phyloP scores from a whole-genome alignment of 257 asterid genomes.

The Salvia rosmarinus region DNA sequence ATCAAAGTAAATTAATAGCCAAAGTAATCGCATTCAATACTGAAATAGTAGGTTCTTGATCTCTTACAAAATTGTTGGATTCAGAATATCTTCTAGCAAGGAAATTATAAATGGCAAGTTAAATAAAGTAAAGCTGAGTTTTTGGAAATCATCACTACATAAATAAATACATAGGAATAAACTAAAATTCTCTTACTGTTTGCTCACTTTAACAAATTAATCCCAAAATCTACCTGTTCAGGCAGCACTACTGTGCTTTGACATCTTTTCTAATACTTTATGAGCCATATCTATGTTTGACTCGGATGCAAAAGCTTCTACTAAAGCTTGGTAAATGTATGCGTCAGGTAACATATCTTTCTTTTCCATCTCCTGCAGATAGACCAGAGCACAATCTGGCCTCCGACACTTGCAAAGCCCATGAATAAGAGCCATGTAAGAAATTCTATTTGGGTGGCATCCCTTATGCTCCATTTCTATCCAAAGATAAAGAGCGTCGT shows the following conservation, averaged over 20 bases:
- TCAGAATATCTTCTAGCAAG: no score
- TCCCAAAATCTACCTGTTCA: conserved; percentile 28
- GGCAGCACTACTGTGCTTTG: conserved; percentile 29
- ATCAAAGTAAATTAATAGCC: no score
- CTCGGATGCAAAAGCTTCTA: conserved; percentile 56
- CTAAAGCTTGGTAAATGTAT: conserved; percentile 58
- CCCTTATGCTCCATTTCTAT: conserved; percentile 67
- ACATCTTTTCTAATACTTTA: conserved; percentile 55
- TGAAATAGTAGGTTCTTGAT: no score
- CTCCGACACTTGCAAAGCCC: conserved; percentile 85
- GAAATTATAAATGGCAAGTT: no score
- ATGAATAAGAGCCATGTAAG: no score
- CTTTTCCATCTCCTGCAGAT: conserved; percentile 78
- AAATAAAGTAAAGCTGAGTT: no score
- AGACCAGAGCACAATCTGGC: no score
- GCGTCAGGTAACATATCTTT: no score
- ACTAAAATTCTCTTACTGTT: conserved; percentile 1
- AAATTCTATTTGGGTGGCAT: conserved; percentile 65
- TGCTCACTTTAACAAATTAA: neutral
- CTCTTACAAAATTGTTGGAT: no score
- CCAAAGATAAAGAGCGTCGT: conserved; percentile 68
- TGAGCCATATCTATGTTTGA: conserved; percentile 50
- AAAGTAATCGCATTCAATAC: no score
- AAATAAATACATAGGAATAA: no score
- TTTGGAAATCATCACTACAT: no score